phyloP scores from a whole-genome alignment of 2,329 filamentous ascomycete species.

The Venturia oleaginea region DNA sequence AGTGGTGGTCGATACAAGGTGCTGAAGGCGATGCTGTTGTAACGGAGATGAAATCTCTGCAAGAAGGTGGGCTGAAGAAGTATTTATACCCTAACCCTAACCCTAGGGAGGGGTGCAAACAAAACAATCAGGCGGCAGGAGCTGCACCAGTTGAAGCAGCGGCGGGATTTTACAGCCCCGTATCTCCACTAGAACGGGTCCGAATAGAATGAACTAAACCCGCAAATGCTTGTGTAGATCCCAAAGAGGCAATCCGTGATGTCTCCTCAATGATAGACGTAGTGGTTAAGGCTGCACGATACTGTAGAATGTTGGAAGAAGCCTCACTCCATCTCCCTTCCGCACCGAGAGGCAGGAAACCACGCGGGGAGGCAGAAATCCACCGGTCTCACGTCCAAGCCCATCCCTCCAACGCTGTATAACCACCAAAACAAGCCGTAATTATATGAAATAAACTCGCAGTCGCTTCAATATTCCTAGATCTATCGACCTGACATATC shows the following conservation, averaged over 20 bases:
- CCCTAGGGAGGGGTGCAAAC: background rate
- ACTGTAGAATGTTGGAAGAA: background rate
- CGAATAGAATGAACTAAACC: background rate
- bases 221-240: background rate
- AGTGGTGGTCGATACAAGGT: background rate
- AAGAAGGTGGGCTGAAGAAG: background rate
- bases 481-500: background rate
- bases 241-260: background rate
- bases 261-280: background rate
- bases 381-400: background rate
- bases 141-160: background rate
- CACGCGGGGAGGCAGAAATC: background rate
- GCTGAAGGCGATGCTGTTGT: background rate
- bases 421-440: background rate
- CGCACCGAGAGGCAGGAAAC: background rate
- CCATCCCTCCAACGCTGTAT: background rate
- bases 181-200: background rate
- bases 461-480: background rate
- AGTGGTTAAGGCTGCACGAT: background rate
- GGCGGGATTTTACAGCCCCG: background rate
- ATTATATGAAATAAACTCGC: background rate
- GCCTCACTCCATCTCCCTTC: background rate
- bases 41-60: background rate
- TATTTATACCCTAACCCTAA: too few species aligned
- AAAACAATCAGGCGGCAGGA: background rate